phyloP scores from a whole-genome alignment of 805 yeast genomes.

The Hyphopichia homilentoma region DNA sequence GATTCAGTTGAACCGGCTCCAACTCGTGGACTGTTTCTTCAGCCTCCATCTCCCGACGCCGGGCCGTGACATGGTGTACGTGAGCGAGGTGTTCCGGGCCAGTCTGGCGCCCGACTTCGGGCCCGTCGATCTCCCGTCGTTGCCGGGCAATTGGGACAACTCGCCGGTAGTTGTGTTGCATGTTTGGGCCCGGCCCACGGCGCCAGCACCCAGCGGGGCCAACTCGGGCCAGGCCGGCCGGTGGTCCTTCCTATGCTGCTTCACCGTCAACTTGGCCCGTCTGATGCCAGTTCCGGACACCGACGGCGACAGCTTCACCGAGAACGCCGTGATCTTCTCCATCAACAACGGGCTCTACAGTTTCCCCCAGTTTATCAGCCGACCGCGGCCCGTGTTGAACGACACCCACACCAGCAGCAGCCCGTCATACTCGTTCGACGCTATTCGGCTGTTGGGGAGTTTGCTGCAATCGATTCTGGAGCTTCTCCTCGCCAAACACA shows the following conservation, averaged over 20 bases:
- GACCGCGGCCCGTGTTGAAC: neutral
- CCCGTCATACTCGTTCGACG: conserved; percentile 25
- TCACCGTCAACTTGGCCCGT: conserved; percentile 14
- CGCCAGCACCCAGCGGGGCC: neutral
- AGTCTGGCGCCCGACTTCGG: conserved; percentile 25
- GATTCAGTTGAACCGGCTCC: conserved; percentile 9
- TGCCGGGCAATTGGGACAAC: conserved; percentile 3
- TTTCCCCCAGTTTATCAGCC: conserved; percentile 6
- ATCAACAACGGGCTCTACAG: conserved; percentile 19
- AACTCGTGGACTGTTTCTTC: conserved; percentile 22
- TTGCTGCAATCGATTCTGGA: conserved; percentile 26
- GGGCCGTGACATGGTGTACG: conserved; percentile 17
- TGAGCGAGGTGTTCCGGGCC: conserved; percentile 25
- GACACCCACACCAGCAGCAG: neutral
- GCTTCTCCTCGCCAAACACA: conserved; percentile 20
- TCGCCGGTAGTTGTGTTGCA: conserved; percentile 11
- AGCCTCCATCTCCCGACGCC: conserved; percentile 17
- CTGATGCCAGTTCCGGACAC: conserved; percentile 9
- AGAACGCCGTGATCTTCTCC: conserved; percentile 18
- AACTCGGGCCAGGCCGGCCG: no score
- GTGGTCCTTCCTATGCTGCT: conserved; percentile 19
- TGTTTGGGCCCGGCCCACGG: conserved; percentile 14
- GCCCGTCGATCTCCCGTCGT: conserved; percentile 20
- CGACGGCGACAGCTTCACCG: conserved; percentile 12
- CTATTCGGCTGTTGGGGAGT: conserved; percentile 23